A percentile compares a stretch with the other conserved stretches of the same genome.
Conservation (phyloP, 495 filamentous ascomycete species). For the Penicillium turbatum region DNA sequence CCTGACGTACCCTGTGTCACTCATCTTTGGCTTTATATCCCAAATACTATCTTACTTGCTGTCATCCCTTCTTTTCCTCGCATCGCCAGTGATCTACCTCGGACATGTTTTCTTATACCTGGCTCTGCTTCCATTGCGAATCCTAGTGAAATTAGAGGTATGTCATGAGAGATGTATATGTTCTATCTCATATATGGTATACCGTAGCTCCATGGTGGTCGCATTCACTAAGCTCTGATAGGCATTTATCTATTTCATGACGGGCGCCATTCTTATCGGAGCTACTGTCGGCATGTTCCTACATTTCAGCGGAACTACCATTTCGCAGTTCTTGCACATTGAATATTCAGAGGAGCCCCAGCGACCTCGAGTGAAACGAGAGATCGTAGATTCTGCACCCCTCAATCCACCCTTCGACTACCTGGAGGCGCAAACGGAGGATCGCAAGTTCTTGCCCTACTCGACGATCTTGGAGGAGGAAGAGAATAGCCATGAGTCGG, state of each 20-base stretch:
- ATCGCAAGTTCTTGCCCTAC: constrained; percentile 39
- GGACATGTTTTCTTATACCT: constrained; percentile 32
- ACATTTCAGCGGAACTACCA: constrained; percentile 11
- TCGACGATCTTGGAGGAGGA: constrained; percentile 68
- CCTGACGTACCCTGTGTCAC: background rate
- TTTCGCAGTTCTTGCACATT: constrained; percentile 18
- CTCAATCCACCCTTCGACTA: constrained; percentile 29
- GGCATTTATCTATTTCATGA: constrained; percentile 25
- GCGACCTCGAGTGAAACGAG: constrained; percentile 4
- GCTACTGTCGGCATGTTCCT: constrained; percentile 19
- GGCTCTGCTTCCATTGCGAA: constrained; percentile 35
- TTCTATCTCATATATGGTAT: background rate
- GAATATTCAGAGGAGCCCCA: constrained; percentile 9
- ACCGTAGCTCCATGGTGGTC: background rate
- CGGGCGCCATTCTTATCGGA: constrained; percentile 20
- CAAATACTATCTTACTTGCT: constrained; percentile 36
- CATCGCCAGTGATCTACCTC: constrained; percentile 46
- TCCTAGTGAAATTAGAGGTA: constrained; percentile 64
- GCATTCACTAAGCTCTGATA: constrained; percentile 9
- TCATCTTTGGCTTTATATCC: constrained; percentile 32
- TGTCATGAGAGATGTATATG: background rate
- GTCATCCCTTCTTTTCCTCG: constrained; percentile 28
- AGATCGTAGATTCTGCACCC: constrained; percentile 4
- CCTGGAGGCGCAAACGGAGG: constrained; percentile 32
- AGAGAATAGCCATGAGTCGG: constrained; percentile 35